These are phyloP conservation scores for Alternaria ventricosa DNA, from an alignment of 2,329 filamentous ascomycete genomes.

Conservation along the genomic window DNA sequence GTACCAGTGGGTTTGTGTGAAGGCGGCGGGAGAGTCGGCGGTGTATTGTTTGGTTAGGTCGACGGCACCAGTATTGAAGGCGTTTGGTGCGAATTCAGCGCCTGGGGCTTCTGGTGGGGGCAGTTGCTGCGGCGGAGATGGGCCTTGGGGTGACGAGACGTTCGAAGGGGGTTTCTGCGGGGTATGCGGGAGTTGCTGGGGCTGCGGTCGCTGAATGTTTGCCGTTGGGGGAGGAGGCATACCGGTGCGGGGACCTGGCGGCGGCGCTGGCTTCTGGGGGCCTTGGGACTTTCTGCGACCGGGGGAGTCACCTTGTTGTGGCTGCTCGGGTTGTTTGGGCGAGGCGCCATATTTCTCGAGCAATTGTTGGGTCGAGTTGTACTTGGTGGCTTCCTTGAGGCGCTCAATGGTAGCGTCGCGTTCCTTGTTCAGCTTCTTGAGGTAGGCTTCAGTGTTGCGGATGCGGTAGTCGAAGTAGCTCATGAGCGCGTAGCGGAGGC, in stretches of 20 bases:
- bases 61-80: conserved; percentile 52
- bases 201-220: conserved; percentile 60
- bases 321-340: conserved; percentile 51
- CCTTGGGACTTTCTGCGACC: conserved; percentile 40
- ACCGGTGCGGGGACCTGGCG: conserved; percentile 55
- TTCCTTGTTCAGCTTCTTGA: conserved; percentile 79
- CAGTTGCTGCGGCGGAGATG: conserved; percentile 26
- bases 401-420: conserved; percentile 88
- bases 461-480: conserved; percentile 84
- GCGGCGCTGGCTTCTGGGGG: conserved; percentile 33
- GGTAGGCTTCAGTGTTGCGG: conserved; percentile 68
- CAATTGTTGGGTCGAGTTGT: conserved; percentile 90
- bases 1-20: conserved; percentile 77
- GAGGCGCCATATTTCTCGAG: conserved; percentile 89
- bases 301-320: conserved; percentile 25
- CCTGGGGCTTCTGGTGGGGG: conserved; percentile 36
- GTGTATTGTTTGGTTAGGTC: conserved; percentile 41
- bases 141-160: conserved; percentile 25
- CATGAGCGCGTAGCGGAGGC: conserved; percentile 69
- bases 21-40: conserved; percentile 45
- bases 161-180: conserved; percentile 28
- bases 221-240: conserved; percentile 68
- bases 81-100: conserved; percentile 78
- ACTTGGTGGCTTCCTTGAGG: conserved; percentile 93
- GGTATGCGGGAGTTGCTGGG: conserved; percentile 37